These are phyloP conservation scores for Ceratocystiopsis sp. DNA, from an alignment of 2,329 filamentous ascomycete genomes.

Conservation along the genomic window DNA sequence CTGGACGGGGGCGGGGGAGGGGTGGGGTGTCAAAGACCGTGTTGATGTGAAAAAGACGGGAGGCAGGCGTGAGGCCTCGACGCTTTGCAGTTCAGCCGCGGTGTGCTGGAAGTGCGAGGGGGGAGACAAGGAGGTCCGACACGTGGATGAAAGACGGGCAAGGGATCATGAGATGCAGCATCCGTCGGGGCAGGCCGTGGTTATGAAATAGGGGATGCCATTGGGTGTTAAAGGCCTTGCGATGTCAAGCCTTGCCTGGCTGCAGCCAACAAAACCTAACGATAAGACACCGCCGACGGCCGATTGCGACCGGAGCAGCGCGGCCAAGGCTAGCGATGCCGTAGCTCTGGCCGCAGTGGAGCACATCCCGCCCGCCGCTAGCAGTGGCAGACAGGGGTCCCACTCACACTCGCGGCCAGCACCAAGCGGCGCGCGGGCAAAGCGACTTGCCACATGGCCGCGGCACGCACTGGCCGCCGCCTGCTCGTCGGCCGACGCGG, in stretches of 20 bases:
- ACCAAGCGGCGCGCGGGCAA: too few species aligned
- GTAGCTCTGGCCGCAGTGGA: conserved; percentile 2
- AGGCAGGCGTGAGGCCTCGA: too few species aligned
- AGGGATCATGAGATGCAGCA: background rate
- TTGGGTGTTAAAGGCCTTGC: background rate
- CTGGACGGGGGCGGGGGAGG: background rate
- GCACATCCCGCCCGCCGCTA: background rate
- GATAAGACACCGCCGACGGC: background rate
- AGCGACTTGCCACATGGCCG: background rate
- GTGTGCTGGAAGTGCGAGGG: too few species aligned
- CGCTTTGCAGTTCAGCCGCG: too few species aligned
- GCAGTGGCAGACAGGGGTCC: background rate
- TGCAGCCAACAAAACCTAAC: background rate
- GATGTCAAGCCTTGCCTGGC: too few species aligned
- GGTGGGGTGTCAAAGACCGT: too few species aligned
- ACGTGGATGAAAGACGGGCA: background rate
- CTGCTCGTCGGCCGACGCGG: background rate
- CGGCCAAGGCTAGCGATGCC: conserved; percentile 1
- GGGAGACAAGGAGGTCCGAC: background rate
- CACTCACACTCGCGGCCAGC: too few species aligned
- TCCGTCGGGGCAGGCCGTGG: background rate
- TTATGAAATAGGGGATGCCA: background rate
- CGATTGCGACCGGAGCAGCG: background rate
- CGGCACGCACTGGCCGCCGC: background rate
- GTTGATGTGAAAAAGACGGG: too few species aligned